Evolutionary conservation across 208 protist genomes (phyloP).

Genomic region (Leishmania mexicana): DNA sequence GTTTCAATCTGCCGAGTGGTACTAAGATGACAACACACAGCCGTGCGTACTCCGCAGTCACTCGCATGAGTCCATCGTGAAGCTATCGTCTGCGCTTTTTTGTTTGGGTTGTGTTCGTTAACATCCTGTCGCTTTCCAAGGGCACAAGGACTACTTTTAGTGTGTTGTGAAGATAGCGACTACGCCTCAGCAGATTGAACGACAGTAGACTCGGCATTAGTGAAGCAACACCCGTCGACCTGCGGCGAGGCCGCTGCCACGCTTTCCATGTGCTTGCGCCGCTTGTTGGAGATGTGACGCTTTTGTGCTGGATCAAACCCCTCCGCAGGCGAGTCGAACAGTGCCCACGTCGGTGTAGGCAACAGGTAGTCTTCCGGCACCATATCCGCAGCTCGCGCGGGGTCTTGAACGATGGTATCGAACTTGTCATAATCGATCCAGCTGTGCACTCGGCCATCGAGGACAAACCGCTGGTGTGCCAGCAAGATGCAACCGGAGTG

Average conservation of each 20-base stretch:
- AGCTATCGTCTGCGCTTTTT: not conserved
- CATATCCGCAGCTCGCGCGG: conserved; percentile 31
- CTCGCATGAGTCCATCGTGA: not conserved
- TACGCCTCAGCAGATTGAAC: conserved; percentile 9
- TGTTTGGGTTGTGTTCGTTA: not conserved
- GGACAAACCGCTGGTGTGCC: conserved; percentile 68
- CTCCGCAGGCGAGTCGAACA: conserved; percentile 55
- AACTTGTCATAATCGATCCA: conserved; percentile 94
- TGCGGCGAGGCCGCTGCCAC: not conserved
- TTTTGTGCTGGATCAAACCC: conserved; percentile 90
- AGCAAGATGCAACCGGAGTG: conserved; percentile 91
- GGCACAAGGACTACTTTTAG: not conserved
- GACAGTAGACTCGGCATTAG: not conserved
- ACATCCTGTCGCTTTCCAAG: not conserved
- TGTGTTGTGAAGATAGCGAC: conserved; percentile 1
- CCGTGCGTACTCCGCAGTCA: not conserved
- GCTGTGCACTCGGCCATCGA: conserved; percentile 68
- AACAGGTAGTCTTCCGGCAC: conserved; percentile 76
- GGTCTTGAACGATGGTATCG: conserved; percentile 48
- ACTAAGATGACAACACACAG: not conserved
- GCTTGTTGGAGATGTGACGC: conserved; percentile 65
- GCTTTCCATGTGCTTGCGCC: conserved; percentile 32
- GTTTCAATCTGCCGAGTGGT: too few species aligned
- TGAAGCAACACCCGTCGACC: not conserved
- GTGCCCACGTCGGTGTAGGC: conserved; percentile 77